These are phyloP conservation scores for Saccharomyces jurei DNA, from an alignment of 805 yeast genomes.

Conservation along the genomic window DNA sequence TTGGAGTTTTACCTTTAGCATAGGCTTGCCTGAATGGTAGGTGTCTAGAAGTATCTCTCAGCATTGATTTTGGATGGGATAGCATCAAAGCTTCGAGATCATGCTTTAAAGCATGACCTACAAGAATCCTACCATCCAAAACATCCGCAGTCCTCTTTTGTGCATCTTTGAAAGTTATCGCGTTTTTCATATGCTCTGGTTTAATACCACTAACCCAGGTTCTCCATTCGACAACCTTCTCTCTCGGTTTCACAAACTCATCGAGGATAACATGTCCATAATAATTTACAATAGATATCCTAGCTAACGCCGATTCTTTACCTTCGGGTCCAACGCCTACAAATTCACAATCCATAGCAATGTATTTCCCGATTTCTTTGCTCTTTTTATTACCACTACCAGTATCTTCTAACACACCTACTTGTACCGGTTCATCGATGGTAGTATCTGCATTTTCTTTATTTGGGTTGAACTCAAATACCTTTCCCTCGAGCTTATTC, in stretches of 20 bases:
- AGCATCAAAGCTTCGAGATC: slow-evolving; percentile 64
- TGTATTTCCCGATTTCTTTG: slow-evolving; percentile 54
- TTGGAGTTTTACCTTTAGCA: slow-evolving; percentile 63
- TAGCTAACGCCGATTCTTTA: slow-evolving; percentile 59
- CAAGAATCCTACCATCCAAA: slow-evolving; percentile 48
- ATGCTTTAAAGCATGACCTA: slow-evolving; percentile 81
- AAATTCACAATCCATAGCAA: slow-evolving; percentile 90
- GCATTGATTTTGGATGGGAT: slow-evolving; percentile 54
- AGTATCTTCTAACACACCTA: background rate
- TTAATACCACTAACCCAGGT: slow-evolving; percentile 87
- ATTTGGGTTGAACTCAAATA: slow-evolving; percentile 11
- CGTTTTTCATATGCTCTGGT: slow-evolving; percentile 59
- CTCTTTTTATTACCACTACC: slow-evolving; percentile 17
- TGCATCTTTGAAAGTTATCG: slow-evolving; percentile 60
- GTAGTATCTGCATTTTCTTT: slow-evolving; percentile 2
- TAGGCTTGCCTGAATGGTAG: slow-evolving; percentile 45
- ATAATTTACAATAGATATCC: slow-evolving; percentile 81
- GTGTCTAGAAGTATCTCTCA: slow-evolving; percentile 69
- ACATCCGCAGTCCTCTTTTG: slow-evolving; percentile 48
- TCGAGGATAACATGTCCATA: slow-evolving; percentile 69
- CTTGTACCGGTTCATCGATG: background rate
- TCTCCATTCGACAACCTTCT: slow-evolving; percentile 80
- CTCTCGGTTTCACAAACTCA: slow-evolving; percentile 65
- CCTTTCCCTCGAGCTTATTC: slow-evolving; percentile 18
- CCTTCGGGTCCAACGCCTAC: slow-evolving; percentile 85